A percentile compares a stretch with the other conserved stretches of the same genome.
These are phyloP conservation scores for Aspergillus pseudotamarii DNA, from an alignment of 2,329 filamentous ascomycete species.

Conservation along the genomic window DNA sequence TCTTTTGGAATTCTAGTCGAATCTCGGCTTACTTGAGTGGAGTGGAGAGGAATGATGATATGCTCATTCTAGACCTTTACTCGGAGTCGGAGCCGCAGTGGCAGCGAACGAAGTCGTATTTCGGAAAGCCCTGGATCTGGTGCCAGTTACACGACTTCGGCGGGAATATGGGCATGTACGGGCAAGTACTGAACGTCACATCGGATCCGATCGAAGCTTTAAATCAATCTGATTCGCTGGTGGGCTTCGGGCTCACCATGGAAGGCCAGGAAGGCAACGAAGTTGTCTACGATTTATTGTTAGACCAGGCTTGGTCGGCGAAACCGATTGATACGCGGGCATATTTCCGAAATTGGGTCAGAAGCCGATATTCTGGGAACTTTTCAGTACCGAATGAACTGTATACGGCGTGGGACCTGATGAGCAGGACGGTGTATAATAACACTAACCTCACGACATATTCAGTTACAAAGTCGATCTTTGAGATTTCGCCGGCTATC, in stretches of 20 bases:
- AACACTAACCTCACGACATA: not conserved
- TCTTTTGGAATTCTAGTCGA: conserved; percentile 51
- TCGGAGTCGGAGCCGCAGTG: conserved; percentile 55
- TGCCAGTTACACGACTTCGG: conserved; percentile 57
- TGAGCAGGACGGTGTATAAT: not conserved
- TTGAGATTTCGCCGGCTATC: not conserved
- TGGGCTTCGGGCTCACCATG: not conserved
- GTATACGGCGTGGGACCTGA: not conserved
- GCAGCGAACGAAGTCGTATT: conserved; percentile 47
- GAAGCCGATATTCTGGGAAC: not conserved
- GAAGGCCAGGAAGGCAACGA: not conserved
- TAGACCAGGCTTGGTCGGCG: not conserved
- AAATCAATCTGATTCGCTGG: not conserved
- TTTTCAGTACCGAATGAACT: not conserved
- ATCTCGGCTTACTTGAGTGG: not conserved
- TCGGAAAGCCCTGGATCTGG: conserved; percentile 59
- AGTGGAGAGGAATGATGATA: not conserved
- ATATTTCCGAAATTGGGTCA: not conserved
- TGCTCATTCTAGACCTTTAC: conserved; percentile 55
- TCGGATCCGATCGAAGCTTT: not conserved
- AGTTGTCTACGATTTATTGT: not conserved
- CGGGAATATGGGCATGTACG: conserved; percentile 54
- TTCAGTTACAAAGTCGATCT: not conserved
- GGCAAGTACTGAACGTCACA: conserved; percentile 54
- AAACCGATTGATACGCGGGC: not conserved